Conservation (phyloP, 2,329 filamentous ascomycete genomes). For the Nigrospora sphaerica region DNA sequence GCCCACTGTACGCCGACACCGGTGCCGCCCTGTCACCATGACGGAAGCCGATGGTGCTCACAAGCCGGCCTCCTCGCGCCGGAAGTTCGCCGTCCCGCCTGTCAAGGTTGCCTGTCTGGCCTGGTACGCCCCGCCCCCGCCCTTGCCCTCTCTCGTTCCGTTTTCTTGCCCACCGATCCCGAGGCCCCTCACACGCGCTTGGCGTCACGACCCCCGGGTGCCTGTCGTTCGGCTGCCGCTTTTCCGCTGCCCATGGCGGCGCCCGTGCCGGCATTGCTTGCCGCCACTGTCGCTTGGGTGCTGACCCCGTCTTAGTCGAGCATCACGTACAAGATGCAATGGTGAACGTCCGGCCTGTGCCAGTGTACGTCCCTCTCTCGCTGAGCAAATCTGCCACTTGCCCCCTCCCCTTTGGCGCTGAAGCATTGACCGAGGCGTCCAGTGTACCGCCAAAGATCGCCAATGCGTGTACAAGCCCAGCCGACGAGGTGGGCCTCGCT, state of each 20-base stretch:
- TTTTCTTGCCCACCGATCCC: not conserved
- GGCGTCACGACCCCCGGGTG: conserved; percentile 4
- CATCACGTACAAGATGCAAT: conserved; percentile 39
- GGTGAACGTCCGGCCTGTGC: conserved; percentile 31
- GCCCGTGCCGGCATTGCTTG: too few relatives aligned
- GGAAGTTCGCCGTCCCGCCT: conserved; percentile 38
- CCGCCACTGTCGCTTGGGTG: not conserved
- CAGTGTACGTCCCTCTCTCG: conserved; percentile 25
- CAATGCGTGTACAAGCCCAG: conserved; percentile 36
- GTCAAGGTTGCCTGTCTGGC: conserved; percentile 44
- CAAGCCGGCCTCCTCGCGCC: conserved; percentile 10
- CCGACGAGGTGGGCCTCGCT: conserved; percentile 33
- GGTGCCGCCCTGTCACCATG: not conserved
- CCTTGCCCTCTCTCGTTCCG: not conserved
- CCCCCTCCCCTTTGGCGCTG: not conserved
- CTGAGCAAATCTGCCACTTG: not conserved
- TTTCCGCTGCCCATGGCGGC: not conserved
- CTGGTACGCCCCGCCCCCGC: conserved; percentile 29
- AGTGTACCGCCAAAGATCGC: conserved; percentile 32
- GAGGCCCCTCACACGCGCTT: not conserved
- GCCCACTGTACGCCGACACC: not conserved
- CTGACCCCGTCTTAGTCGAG: conserved; percentile 25
- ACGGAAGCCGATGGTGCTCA: not conserved
- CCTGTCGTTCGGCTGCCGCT: not conserved
- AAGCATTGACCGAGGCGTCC: conserved; percentile 8